A percentile compares a stretch with the other conserved stretches of the same genome.
Evolutionary conservation across 371 early-diverging fungal genomes (phyloP).

Genomic region (Choanephora cucurbitarum): DNA sequence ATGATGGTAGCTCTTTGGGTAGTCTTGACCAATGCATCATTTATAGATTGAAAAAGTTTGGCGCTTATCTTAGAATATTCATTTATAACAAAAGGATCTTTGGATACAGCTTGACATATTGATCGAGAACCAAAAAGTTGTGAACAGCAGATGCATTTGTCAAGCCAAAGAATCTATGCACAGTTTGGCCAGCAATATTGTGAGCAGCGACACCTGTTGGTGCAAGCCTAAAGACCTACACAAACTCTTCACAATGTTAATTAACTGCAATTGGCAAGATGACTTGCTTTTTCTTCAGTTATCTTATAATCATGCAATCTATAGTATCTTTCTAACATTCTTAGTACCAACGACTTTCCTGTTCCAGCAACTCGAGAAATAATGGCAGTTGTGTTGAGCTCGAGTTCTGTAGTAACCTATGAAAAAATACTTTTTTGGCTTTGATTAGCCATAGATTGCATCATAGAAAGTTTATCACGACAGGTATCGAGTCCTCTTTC

Average conservation of each 20-base stretch:
- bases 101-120: slow-evolving; percentile 4
- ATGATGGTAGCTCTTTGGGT: neutral
- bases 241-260: too few relatives aligned
- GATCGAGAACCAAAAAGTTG: neutral
- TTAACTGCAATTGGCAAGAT: too few relatives aligned
- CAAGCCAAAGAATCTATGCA: slow-evolving; percentile 1
- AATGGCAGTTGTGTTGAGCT: neutral
- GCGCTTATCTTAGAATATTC: slow-evolving; percentile 6
- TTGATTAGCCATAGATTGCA: neutral
- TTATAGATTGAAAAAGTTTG: neutral
- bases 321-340: neutral
- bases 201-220: slow-evolving; percentile 2
- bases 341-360: neutral
- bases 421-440: neutral
- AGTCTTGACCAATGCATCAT: neutral
- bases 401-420: neutral
- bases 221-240: neutral
- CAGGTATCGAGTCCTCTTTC: neutral
- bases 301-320: neutral
- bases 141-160: neutral
- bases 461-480: neutral
- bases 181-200: neutral
- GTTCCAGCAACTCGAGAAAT: neutral
- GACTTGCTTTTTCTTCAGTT: neutral
- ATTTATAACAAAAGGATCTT: slow-evolving; percentile 1